phyloP scores from a whole-genome alignment of 352 stramenopile species.

The Phytophthora brassicae region DNA sequence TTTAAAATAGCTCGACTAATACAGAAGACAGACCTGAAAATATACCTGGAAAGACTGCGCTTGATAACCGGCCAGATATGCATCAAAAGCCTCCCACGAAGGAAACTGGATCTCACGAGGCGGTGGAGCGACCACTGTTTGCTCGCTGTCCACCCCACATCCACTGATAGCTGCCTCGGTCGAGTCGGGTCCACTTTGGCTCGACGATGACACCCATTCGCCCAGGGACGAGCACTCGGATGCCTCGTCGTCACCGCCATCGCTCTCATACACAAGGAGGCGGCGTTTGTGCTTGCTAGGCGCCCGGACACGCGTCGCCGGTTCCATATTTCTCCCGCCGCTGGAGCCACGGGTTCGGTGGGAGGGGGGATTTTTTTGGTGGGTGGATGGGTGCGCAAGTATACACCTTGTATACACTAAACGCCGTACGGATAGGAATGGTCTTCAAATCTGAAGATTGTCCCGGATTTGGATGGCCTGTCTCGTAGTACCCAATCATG shows the following conservation, averaged over 20 bases:
- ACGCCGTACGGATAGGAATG: background rate
- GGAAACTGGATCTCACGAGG: background rate
- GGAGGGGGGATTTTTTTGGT: background rate
- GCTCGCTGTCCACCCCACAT: background rate
- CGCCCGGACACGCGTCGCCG: too few species aligned
- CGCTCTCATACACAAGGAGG: background rate
- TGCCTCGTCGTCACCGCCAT: background rate
- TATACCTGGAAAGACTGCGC: background rate
- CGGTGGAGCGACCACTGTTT: background rate
- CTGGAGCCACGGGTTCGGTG: background rate
- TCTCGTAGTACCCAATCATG: too few species aligned
- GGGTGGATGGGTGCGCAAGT: background rate
- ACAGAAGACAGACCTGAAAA: background rate
- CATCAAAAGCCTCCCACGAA: background rate
- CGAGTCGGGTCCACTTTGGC: background rate
- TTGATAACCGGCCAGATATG: background rate
- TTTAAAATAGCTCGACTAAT: background rate
- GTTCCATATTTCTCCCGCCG: background rate
- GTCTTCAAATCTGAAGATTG: background rate
- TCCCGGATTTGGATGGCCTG: background rate
- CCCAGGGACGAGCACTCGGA: background rate
- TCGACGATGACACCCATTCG: background rate
- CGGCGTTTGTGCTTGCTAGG: background rate
- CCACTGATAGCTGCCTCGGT: background rate
- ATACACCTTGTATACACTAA: background rate